phyloP scores from a whole-genome alignment of 1,284 basidiomycete species.

The Melampsora americana region DNA sequence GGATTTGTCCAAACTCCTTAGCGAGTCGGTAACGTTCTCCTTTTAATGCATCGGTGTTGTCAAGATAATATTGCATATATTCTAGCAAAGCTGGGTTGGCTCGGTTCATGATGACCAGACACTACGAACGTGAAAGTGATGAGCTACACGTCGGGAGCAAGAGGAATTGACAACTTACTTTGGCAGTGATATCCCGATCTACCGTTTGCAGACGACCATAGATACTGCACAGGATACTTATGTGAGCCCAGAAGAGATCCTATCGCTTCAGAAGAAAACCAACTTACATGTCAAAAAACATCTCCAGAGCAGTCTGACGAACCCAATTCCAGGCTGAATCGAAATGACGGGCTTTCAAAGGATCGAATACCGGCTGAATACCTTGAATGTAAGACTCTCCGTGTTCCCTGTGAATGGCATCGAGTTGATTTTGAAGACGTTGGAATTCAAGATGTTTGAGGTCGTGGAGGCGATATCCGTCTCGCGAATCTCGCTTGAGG shows the following conservation, averaged over 20 bases:
- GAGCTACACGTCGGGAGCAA: not conserved
- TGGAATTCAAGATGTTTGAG: conserved; percentile 71
- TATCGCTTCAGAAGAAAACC: conserved; percentile 9
- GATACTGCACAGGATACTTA: conserved; percentile 47
- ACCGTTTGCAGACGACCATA: conserved; percentile 88
- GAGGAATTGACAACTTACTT: not conserved
- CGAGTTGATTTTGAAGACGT: conserved; percentile 77
- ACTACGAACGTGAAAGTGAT: conserved; percentile 63
- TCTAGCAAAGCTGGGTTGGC: conserved; percentile 68
- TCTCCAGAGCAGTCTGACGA: conserved; percentile 77
- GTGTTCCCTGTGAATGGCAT: conserved; percentile 80
- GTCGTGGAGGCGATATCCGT: conserved; percentile 83
- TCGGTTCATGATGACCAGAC: conserved; percentile 94
- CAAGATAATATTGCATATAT: conserved; percentile 95
- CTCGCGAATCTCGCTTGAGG: conserved; percentile 84
- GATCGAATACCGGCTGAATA: conserved; percentile 87
- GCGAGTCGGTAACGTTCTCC: conserved; percentile 89
- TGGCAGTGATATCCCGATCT: conserved; percentile 60
- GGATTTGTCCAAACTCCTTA: conserved; percentile 92
- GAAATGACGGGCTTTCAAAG: conserved; percentile 92
- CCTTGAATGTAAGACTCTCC: conserved; percentile 90
- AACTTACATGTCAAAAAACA: conserved; percentile 91
- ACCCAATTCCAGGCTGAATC: conserved; percentile 99
- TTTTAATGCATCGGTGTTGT: conserved; percentile 72
- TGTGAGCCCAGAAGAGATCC: too few species aligned